These are phyloP conservation scores for Corylus heterophylla DNA, from an alignment of 306 rosid species.

Conservation along the genomic window DNA sequence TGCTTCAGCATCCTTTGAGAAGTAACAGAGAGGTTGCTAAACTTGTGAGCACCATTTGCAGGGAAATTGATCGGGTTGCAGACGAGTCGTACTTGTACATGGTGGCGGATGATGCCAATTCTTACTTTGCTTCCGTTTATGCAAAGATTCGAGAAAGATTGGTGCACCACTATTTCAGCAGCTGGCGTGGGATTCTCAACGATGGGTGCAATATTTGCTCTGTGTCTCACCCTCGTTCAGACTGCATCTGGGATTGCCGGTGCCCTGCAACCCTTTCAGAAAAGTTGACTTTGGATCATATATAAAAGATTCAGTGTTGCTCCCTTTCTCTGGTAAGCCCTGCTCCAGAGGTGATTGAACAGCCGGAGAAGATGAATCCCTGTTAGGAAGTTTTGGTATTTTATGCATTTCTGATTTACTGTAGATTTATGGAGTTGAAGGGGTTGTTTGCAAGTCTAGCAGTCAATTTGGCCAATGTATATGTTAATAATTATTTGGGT, in stretches of 20 bases:
- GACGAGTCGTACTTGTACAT: slow-evolving; percentile 34
- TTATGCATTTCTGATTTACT: no score
- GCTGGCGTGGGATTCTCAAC: slow-evolving; percentile 53
- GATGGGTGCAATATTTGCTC: slow-evolving; percentile 35
- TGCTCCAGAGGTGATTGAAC: neutral
- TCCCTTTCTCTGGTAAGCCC: neutral
- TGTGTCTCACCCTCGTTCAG: slow-evolving; percentile 38
- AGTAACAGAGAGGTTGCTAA: slow-evolving; percentile 28
- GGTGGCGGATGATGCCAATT: slow-evolving; percentile 32
- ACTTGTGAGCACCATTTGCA: slow-evolving; percentile 39
- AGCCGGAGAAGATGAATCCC: neutral
- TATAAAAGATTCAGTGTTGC: neutral
- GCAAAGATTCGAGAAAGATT: slow-evolving; percentile 28
- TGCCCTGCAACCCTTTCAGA: rapidly evolving
- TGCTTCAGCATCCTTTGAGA: slow-evolving; percentile 43
- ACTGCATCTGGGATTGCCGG: slow-evolving; percentile 6
- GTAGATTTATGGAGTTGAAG: no score
- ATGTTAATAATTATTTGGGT: no score
- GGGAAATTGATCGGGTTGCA: slow-evolving; percentile 31
- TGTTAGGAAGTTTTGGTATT: no score
- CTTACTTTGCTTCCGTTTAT: neutral
- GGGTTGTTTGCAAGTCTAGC: no score
- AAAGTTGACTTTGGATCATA: neutral
- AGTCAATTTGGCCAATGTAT: no score
- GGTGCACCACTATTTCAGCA: slow-evolving; percentile 40